These are phyloP conservation scores for Pistacia integerrima DNA, from an alignment of 345 rosid genomes.

Conservation along the genomic window DNA sequence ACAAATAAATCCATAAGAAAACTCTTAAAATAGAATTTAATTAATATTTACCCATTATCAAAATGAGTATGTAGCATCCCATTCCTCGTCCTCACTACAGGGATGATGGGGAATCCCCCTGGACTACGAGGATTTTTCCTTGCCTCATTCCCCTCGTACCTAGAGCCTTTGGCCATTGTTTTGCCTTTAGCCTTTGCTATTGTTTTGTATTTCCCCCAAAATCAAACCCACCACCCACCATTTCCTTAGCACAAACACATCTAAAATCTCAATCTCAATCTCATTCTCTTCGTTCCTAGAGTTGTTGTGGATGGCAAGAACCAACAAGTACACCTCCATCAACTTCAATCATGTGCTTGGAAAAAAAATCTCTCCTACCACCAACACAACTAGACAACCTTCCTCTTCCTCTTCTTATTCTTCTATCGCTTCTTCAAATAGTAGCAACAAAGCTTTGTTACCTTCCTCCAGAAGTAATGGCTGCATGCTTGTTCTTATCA, in stretches of 20 bases:
- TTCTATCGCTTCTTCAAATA: conserved; percentile 32
- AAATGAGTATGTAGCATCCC: too few species aligned
- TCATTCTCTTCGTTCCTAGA: not conserved
- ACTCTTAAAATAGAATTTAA: too few species aligned
- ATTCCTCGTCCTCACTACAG: too few species aligned
- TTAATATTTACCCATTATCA: too few species aligned
- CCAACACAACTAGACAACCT: conserved; percentile 24
- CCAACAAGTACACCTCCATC: conserved; percentile 72
- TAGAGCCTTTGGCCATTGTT: too few species aligned
- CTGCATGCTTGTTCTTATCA: conserved; percentile 88
- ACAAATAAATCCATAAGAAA: too few species aligned
- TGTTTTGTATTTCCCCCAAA: not conserved
- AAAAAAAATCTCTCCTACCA: conserved; percentile 31
- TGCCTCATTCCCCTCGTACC: too few species aligned
- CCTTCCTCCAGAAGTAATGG: conserved; percentile 50
- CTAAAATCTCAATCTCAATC: not conserved
- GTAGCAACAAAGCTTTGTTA: conserved; percentile 11
- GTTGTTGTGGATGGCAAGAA: conserved; percentile 72
- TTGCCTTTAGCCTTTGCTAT: not conserved
- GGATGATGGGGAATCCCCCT: too few species aligned
- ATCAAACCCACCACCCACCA: too few species aligned
- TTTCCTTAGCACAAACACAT: too few species aligned
- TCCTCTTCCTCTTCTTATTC: conserved; percentile 41
- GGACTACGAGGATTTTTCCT: too few species aligned
- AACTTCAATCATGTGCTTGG: conserved; percentile 77